These are phyloP conservation scores for Flaveria sonorensis DNA, from an alignment of 129 eudicot species.

Conservation along the genomic window DNA sequence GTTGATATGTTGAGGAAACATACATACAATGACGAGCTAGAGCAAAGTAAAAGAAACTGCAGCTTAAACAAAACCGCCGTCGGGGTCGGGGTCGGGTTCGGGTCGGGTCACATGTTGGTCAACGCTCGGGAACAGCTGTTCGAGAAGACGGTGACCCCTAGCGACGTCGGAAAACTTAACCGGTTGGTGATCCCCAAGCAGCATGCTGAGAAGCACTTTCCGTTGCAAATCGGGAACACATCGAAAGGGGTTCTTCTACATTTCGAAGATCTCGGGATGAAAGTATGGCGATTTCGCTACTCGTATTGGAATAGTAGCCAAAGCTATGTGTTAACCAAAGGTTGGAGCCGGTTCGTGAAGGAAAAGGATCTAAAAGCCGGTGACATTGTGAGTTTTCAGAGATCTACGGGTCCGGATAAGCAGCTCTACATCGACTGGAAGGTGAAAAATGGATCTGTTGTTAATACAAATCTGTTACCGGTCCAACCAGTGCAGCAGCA, in stretches of 20 bases:
- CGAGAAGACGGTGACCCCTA: slow-evolving; percentile 80
- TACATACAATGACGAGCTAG: slow-evolving; percentile 79
- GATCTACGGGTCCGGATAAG: slow-evolving; percentile 63
- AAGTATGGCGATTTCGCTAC: slow-evolving; percentile 90
- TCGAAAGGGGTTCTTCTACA: slow-evolving; percentile 77
- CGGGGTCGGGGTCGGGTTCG: no score
- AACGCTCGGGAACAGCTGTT: slow-evolving; percentile 57
- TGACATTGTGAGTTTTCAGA: slow-evolving; percentile 67
- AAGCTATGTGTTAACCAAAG: slow-evolving; percentile 85
- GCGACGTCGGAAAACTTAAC: slow-evolving; percentile 90
- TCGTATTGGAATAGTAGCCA: slow-evolving; percentile 95
- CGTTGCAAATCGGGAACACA: slow-evolving; percentile 53
- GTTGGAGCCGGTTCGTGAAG: slow-evolving; percentile 96
- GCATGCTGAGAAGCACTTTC: slow-evolving; percentile 90
- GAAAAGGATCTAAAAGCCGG: slow-evolving; percentile 80
- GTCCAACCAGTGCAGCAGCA: slow-evolving; percentile 37
- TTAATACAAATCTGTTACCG: not conserved
- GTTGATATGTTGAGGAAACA: slow-evolving; percentile 92
- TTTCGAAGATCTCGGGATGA: slow-evolving; percentile 70
- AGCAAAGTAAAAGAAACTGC: slow-evolving; percentile 56
- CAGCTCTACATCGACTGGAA: slow-evolving; percentile 80
- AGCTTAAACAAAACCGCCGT: slow-evolving; percentile 19
- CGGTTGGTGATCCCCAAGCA: slow-evolving; percentile 86
- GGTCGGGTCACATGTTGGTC: slow-evolving; percentile 27
- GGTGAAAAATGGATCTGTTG: slow-evolving; percentile 39